These are phyloP conservation scores for Fusarium nisikadoi DNA, from an alignment of 2,329 filamentous ascomycete species.

Conservation along the genomic window DNA sequence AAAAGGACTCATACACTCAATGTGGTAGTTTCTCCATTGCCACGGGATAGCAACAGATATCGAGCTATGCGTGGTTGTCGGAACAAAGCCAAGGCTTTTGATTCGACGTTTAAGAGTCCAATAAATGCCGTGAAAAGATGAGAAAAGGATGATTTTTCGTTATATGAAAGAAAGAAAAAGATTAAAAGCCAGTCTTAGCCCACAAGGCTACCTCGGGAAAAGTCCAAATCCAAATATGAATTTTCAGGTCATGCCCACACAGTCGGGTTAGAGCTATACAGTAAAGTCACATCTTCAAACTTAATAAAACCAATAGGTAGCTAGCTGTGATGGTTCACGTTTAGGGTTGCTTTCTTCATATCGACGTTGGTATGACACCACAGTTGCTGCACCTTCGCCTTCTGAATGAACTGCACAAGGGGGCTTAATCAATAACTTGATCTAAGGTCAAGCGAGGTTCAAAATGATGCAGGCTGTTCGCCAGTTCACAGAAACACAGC, in stretches of 20 bases:
- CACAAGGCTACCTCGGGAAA: neutral
- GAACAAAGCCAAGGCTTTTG: neutral
- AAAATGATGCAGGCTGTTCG: neutral
- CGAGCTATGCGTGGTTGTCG: neutral
- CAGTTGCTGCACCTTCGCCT: neutral
- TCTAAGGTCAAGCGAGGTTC: neutral
- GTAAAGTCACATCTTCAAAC: neutral
- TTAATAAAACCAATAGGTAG: neutral
- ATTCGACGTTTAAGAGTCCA: neutral
- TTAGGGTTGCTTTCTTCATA: neutral
- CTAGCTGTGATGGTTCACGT: neutral
- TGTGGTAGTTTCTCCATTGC: neutral
- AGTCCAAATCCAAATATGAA: neutral
- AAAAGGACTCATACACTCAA: neutral
- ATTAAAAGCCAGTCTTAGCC: neutral
- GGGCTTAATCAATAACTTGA: neutral
- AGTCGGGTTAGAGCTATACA: neutral
- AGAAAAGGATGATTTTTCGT: neutral
- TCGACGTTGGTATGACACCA: too few relatives aligned
- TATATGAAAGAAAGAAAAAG: neutral
- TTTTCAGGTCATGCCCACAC: neutral
- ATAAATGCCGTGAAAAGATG: neutral
- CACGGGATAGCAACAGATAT: neutral
- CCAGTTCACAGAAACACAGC: neutral
- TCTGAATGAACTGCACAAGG: neutral